Evolutionary conservation across 176 grass and related monocot genomes (phyloP).

Genomic region (Tillandsia leiboldiana): DNA sequence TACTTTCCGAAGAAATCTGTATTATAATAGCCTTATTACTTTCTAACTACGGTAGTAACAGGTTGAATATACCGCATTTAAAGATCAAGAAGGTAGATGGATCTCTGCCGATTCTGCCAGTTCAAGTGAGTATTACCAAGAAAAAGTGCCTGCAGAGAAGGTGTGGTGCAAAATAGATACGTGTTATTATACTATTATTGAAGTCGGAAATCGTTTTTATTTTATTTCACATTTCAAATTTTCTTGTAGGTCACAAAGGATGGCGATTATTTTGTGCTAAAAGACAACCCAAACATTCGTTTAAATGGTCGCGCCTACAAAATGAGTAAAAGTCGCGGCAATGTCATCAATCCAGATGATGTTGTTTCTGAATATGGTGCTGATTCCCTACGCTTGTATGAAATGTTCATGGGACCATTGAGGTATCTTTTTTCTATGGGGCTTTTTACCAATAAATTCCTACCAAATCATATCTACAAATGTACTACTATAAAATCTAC

Average conservation of each 20-base stretch:
- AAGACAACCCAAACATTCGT: constrained; percentile 61
- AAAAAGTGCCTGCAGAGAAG: constrained; percentile 75
- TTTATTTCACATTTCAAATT: not conserved
- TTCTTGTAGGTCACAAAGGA: constrained; percentile 63
- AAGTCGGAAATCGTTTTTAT: not conserved
- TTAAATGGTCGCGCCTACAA: constrained; percentile 76
- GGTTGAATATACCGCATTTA: constrained; percentile 89
- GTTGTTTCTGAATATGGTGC: constrained; percentile 95
- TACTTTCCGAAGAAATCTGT: constrained; percentile 5
- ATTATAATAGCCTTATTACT: constrained; percentile 6
- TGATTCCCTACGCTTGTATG: constrained; percentile 93
- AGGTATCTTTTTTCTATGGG: constrained; percentile 28
- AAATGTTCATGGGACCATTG: constrained; percentile 99
- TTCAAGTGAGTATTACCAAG: constrained; percentile 56
- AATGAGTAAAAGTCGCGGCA: constrained; percentile 99
- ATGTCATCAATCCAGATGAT: constrained; percentile 96
- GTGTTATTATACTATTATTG: constrained; percentile 11
- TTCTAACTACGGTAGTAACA: constrained; percentile 34
- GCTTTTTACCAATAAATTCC: constrained; percentile 3
- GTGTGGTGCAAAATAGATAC: constrained; percentile 25
- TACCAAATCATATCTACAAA: too few species aligned
- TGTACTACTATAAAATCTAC: too few species aligned
- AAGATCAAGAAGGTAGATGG: constrained; percentile 59
- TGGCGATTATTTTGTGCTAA: constrained; percentile 82
- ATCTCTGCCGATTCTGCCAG: constrained; percentile 62